Evolutionary conservation across 2,329 filamentous ascomycete species (phyloP).

Genomic region (Aspergillus transmontanensis): DNA sequence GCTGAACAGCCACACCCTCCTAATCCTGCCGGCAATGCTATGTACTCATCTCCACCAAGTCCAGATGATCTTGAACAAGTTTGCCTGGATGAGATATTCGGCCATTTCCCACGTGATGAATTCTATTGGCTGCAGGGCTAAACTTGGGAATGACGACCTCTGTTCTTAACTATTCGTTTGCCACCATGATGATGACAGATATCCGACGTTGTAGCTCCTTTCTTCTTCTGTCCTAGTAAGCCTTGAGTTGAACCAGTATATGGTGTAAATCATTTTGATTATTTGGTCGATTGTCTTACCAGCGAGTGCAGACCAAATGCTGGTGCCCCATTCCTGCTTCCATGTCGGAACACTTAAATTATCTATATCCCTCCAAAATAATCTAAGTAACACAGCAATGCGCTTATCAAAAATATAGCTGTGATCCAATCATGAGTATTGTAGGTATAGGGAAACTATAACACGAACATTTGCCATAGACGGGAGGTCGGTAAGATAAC

Average conservation of each 20-base stretch:
- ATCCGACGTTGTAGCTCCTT: neutral
- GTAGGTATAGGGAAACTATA: neutral
- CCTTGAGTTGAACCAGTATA: no score
- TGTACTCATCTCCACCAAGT: neutral
- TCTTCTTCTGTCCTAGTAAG: neutral
- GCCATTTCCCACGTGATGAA: neutral
- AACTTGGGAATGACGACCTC: neutral
- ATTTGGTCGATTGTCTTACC: no score
- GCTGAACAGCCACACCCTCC: neutral
- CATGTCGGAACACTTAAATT: no score
- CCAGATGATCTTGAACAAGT: neutral
- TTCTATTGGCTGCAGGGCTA: neutral
- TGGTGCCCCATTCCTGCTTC: neutral
- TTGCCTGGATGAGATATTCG: neutral
- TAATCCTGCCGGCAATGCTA: neutral
- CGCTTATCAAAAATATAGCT: no score
- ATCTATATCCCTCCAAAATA: neutral
- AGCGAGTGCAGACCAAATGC: no score
- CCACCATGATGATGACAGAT: neutral
- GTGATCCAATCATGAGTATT: no score
- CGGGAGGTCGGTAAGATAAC: neutral
- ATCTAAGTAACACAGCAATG: no score
- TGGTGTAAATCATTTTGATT: no score
- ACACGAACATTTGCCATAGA: neutral
- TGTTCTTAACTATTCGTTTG: neutral